phyloP scores from a whole-genome alignment of 1,284 basidiomycete species.

The Clitocybe nebularis region DNA sequence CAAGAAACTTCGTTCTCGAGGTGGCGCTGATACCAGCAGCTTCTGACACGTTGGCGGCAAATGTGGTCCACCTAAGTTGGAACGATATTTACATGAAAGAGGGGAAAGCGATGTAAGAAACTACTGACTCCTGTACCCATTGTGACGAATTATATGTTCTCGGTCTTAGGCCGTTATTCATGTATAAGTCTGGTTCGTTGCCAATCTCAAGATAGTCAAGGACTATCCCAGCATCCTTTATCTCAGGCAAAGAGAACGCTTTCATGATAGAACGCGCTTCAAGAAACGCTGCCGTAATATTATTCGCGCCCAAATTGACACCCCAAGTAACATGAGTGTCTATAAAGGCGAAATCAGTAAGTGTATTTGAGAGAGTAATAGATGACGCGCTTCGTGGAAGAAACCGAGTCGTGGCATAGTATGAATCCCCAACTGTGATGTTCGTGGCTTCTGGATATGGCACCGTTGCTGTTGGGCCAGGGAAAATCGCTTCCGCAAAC shows the following conservation, averaged over 20 bases:
- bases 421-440: conserved; percentile 56
- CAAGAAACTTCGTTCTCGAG: conserved; percentile 45
- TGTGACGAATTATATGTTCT: conserved; percentile 41
- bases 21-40: conserved; percentile 24
- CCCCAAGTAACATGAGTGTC: conserved; percentile 67
- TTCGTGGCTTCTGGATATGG: conserved; percentile 63
- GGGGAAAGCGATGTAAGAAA: not conserved
- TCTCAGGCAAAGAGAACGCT: conserved; percentile 43
- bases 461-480: conserved; percentile 31
- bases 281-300: conserved; percentile 55
- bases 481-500: conserved; percentile 17
- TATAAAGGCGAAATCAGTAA: conserved; percentile 13
- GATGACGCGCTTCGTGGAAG: conserved; percentile 42
- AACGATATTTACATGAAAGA: not conserved
- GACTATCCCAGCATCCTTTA: conserved; percentile 42
- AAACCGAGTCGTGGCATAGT: conserved; percentile 51
- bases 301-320: conserved; percentile 57
- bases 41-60: conserved; percentile 31
- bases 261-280: conserved; percentile 52
- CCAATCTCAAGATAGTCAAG: conserved; percentile 60
- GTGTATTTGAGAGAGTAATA: not conserved
- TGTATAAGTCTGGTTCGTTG: conserved; percentile 63
- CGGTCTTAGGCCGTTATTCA: conserved; percentile 42
- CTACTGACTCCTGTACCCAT: conserved; percentile 53
- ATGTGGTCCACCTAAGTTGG: conserved; percentile 29